Base-by-base conservation (phyloP, 495 filamentous ascomycete genomes). In the Lasiosphaeriaceae sp. region DNA sequence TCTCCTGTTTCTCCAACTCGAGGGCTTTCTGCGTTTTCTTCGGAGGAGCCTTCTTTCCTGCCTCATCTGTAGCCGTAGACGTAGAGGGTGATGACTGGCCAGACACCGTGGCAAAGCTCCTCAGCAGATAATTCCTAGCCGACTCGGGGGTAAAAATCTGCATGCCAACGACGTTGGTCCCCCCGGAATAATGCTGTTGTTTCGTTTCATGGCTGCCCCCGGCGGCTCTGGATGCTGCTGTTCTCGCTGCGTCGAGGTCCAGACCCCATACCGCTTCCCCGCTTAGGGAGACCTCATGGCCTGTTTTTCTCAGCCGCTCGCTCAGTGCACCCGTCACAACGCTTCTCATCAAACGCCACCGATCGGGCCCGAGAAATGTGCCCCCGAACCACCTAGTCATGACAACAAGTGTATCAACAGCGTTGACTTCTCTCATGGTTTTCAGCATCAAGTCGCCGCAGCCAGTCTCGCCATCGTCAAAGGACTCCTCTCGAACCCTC, bases 351-450 rank as follows among this genome's bases (percentile, higher is more conserved):
- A 83, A 70, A 23, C 80, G 73, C 79, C 79, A 83, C 39, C 94
- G 77, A 68, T 96, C 94, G 12, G 89, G 87, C 0, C 94, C 94
- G 11, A 98, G 74, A 58, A 89, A 80, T 5, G 93, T 78, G 0
- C 94, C 94, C 0, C 94, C 94, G 68, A 90, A 97, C 94, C 94
- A 98, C 24, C 94, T 77, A 34, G 87, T 89, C 47, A 98, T 88
- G 19, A 98, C 90, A 6, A 98, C 89, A 16, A 96, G 77, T 1
- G 90, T 86, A 73, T 91, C 81, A 74, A 86, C 86, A 2, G 90
- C 84, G 68, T 88, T 82, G 79, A 89, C 86, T 58, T 90, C 72
- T 69, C 91, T 86, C 80, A 98, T 79, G 46, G 96, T 71, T 70
- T 88, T 83, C 21, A 96, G 77, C 62, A 97, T 69, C 23, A 94